Conservation (phyloP, 306 rosid genomes). For the Fagus crenata region DNA sequence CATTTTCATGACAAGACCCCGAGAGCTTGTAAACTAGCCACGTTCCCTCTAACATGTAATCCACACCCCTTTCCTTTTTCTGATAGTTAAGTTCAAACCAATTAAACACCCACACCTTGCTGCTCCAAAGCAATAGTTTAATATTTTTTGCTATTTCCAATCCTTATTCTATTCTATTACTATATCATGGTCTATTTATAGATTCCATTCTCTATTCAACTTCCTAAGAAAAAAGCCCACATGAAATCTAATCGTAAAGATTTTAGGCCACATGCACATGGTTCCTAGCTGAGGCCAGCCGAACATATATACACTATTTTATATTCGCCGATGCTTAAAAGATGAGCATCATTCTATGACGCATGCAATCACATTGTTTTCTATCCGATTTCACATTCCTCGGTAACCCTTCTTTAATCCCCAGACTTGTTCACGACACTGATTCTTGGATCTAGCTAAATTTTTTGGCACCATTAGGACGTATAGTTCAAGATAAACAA, state of each 20-base stretch:
- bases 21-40: conserved; percentile 18
- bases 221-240: conserved; percentile 38
- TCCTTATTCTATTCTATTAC: background rate
- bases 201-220: conserved; percentile 22
- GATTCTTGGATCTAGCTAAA: conserved; percentile 36
- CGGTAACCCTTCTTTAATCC: conserved; percentile 11
- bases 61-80: conserved; percentile 6
- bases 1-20: background rate
- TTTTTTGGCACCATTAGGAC: conserved; percentile 19
- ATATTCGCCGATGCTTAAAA: conserved; percentile 13
- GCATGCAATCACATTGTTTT: conserved; percentile 23
- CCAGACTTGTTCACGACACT: conserved; percentile 13
- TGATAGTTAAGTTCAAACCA: conserved; percentile 13
- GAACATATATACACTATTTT: conserved; percentile 10
- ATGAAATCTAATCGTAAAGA: conserved; percentile 56
- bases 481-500: background rate
- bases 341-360: conserved; percentile 21
- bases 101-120: conserved; percentile 16
- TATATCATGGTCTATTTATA: background rate
- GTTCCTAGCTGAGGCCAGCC: conserved; percentile 33
- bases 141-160: conserved; percentile 4
- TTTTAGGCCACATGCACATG: conserved; percentile 55
- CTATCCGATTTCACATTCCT: conserved; percentile 26
- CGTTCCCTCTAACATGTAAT: conserved; percentile 18
- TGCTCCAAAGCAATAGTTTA: conserved; percentile 28